Evolutionary conservation across 2,329 filamentous ascomycete species (phyloP).

Genomic region (Zymoseptoria passerinii): DNA sequence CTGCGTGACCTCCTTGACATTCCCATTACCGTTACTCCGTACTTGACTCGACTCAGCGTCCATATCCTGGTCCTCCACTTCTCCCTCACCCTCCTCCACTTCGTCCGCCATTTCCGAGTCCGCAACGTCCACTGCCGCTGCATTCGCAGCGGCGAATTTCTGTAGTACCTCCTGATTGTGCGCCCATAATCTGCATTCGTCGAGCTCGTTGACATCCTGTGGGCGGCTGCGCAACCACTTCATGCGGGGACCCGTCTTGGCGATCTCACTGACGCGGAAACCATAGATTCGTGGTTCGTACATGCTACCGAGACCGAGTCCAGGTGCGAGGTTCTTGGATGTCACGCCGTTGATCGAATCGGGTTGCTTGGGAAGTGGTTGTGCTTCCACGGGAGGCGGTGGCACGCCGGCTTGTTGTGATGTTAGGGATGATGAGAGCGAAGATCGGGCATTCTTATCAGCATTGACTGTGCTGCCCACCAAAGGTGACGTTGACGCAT

Average conservation of each 20-base stretch:
- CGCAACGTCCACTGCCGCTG: constrained; percentile 12
- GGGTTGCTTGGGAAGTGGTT: constrained; percentile 38
- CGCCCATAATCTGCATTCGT: constrained; percentile 53
- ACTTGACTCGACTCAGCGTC: constrained; percentile 10
- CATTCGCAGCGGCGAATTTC: constrained; percentile 4
- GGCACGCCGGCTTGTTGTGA: constrained; percentile 24
- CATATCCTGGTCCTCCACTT: constrained; percentile 27
- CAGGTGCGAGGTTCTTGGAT: constrained; percentile 77
- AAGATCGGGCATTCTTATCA: constrained; percentile 20
- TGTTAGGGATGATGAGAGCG: constrained; percentile 24
- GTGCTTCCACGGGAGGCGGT: constrained; percentile 6
- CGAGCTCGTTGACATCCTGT: constrained; percentile 67
- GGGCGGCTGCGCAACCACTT: constrained; percentile 89
- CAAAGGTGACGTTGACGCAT: constrained; percentile 7
- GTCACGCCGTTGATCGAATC: constrained; percentile 73
- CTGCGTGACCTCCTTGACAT: constrained; percentile 11
- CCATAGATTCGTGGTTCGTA: constrained; percentile 97
- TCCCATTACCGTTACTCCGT: constrained; percentile 5
- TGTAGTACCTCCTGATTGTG: constrained; percentile 18
- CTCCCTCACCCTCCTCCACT: constrained; percentile 22
- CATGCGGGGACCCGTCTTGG: constrained; percentile 87
- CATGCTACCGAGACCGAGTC: constrained; percentile 70
- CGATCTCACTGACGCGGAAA: constrained; percentile 85
- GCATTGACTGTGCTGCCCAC: constrained; percentile 3
- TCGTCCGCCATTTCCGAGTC: constrained; percentile 27